Evolutionary conservation across 306 rosid genomes (phyloP).

Genomic region (Malus sylvestris): DNA sequence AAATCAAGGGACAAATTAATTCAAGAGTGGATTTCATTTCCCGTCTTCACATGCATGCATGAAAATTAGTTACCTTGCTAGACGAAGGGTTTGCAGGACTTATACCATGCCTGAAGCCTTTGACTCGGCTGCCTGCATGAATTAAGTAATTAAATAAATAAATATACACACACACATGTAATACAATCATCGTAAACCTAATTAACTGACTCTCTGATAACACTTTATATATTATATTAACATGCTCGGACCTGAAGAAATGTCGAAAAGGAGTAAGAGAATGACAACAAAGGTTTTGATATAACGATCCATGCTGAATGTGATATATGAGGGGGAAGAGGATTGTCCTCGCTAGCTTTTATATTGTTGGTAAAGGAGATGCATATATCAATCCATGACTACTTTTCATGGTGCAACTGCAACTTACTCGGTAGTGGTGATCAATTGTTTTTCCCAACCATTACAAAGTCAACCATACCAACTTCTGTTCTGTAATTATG

Average conservation of each 20-base stretch:
- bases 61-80: constrained; percentile 28
- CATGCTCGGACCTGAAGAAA: constrained; percentile 36
- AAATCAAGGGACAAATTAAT: neutral
- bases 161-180: too few relatives aligned
- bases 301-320: constrained; percentile 6
- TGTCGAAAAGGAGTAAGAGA: constrained; percentile 25
- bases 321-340: neutral
- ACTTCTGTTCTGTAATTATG: neutral
- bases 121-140: constrained; percentile 30
- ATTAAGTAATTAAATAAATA: too few relatives aligned
- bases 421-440: neutral
- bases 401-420: constrained; percentile 12
- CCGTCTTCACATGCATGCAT: neutral
- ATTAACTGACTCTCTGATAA: neutral
- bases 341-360: neutral
- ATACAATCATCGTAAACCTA: neutral
- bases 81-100: constrained; percentile 19
- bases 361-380: neutral
- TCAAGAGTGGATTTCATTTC: neutral
- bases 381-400: neutral
- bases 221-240: neutral
- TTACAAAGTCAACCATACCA: constrained; percentile 14
- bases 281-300: constrained; percentile 11
- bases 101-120: constrained; percentile 19
- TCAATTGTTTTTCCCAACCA: neutral